Percentiles rank a stretch among this genome's conserved stretches.
Conservation (phyloP, 805 yeast species). For the Komagataella phaffii region DNA sequence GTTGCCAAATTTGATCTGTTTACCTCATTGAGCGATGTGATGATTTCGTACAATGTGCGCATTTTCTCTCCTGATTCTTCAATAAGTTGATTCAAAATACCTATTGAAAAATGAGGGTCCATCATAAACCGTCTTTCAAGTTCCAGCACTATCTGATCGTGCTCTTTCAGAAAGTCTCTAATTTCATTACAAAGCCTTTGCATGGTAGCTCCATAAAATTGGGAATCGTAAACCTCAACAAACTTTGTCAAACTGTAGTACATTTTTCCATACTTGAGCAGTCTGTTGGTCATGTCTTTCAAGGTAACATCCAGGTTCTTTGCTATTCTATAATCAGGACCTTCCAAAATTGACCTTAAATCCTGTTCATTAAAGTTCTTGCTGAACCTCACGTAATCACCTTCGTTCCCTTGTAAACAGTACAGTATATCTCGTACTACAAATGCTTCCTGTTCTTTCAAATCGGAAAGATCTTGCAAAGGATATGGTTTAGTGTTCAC, state of each 20-base stretch:
- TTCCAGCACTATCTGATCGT: constrained; percentile 18
- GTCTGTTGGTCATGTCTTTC: constrained; percentile 50
- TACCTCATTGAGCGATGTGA: constrained; percentile 34
- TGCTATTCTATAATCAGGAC: constrained; percentile 68
- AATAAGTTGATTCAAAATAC: constrained; percentile 40
- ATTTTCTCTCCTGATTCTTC: constrained; percentile 23
- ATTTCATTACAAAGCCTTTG: constrained; percentile 62
- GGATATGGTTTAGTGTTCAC: neutral
- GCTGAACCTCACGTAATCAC: constrained; percentile 58
- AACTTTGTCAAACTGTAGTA: constrained; percentile 47
- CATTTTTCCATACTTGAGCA: constrained; percentile 50
- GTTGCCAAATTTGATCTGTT: constrained; percentile 24
- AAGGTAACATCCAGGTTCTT: constrained; percentile 62
- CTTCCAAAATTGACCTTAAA: constrained; percentile 29
- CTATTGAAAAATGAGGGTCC: constrained; percentile 41
- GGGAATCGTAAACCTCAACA: constrained; percentile 41
- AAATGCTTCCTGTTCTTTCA: constrained; percentile 56
- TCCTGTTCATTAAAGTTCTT: constrained; percentile 40
- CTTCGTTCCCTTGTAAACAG: constrained; percentile 64
- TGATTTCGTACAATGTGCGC: constrained; percentile 44
- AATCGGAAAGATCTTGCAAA: constrained; percentile 1
- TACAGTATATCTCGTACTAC: constrained; percentile 57
- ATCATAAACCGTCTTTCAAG: constrained; percentile 41
- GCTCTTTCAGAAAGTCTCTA: constrained; percentile 25
- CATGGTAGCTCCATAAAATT: constrained; percentile 52